Conservation (phyloP, 305 asterid species). For the Plantago rigida region DNA sequence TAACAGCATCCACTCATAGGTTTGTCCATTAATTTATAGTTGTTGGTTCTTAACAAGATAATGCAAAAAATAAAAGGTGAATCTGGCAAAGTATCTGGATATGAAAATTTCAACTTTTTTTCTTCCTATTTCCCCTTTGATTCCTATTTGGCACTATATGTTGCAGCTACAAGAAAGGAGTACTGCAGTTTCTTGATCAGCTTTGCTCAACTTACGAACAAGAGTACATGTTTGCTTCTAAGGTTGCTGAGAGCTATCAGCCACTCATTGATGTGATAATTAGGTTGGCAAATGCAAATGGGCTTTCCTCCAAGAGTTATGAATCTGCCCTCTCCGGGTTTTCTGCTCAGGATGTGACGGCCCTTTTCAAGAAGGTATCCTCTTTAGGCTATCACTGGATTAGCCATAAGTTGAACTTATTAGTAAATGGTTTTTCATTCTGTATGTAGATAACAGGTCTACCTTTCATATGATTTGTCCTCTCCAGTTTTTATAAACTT, state of each 20-base stretch:
- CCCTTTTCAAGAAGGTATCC: constrained; percentile 59
- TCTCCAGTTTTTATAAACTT: too few species aligned
- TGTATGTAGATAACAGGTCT: neutral
- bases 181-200: constrained; percentile 69
- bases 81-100: too few species aligned
- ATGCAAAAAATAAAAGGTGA: too few species aligned
- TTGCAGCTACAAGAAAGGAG: constrained; percentile 81
- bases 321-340: constrained; percentile 53
- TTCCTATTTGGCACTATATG: constrained; percentile 10
- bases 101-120: neutral
- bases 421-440: neutral
- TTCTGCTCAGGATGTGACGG: constrained; percentile 45
- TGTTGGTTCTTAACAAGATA: neutral
- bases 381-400: constrained; percentile 13
- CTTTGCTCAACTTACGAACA: constrained; percentile 66
- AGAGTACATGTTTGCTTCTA: constrained; percentile 43
- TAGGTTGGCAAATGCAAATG: constrained; percentile 75
- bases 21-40: constrained; percentile 29
- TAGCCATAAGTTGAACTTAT: constrained; percentile 13
- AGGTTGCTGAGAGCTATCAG: constrained; percentile 44
- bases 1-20: constrained; percentile 73
- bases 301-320: constrained; percentile 57
- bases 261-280: constrained; percentile 51
- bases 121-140: neutral
- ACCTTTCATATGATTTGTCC: too few species aligned